Percentiles rank a stretch among this genome's conserved stretches.
Conservation (phyloP, 2,329 filamentous ascomycete genomes). For the Nemania bipapillata region DNA sequence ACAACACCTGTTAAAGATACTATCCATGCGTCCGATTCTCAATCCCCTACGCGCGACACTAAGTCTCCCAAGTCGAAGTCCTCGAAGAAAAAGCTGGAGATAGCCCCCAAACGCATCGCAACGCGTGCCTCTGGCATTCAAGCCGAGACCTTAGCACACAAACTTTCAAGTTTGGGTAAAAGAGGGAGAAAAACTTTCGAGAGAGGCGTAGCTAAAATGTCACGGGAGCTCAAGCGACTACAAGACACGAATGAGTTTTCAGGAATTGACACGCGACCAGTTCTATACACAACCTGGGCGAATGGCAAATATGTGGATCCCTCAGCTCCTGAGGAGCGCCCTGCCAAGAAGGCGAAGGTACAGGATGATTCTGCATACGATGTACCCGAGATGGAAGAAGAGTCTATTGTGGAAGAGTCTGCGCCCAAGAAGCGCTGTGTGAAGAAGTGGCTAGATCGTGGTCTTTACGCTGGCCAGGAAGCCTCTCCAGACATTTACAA, state of each 20-base stretch:
- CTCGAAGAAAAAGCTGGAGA: conserved; percentile 50
- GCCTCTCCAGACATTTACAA: conserved; percentile 60
- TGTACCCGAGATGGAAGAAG: conserved; percentile 49
- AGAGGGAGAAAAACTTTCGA: conserved; percentile 66
- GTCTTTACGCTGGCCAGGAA: conserved; percentile 86
- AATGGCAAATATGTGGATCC: conserved; percentile 70
- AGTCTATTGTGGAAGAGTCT: conserved; percentile 52
- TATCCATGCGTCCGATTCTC: conserved; percentile 61
- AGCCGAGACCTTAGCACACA: conserved; percentile 59
- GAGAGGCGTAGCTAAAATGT: conserved; percentile 59
- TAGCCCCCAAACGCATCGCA: conserved; percentile 53
- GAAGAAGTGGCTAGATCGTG: conserved; percentile 84
- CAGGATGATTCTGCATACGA: conserved; percentile 49
- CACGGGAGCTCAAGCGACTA: conserved; percentile 69
- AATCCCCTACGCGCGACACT: conserved; percentile 56
- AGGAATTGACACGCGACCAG: conserved; percentile 67
- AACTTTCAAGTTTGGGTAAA: conserved; percentile 68
- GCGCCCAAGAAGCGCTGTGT: conserved; percentile 58
- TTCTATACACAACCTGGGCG: conserved; percentile 70
- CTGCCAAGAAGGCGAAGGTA: conserved; percentile 32
- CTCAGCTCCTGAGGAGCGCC: conserved; percentile 43
- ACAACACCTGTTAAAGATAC: conserved; percentile 43
- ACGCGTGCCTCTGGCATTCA: conserved; percentile 60
- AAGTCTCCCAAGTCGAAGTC: conserved; percentile 52
- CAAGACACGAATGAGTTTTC: conserved; percentile 72